A percentile compares a stretch with the other conserved stretches of the same genome.
Conservation (phyloP, 352 stramenopile species). For the Phytopythium aichiense region DNA sequence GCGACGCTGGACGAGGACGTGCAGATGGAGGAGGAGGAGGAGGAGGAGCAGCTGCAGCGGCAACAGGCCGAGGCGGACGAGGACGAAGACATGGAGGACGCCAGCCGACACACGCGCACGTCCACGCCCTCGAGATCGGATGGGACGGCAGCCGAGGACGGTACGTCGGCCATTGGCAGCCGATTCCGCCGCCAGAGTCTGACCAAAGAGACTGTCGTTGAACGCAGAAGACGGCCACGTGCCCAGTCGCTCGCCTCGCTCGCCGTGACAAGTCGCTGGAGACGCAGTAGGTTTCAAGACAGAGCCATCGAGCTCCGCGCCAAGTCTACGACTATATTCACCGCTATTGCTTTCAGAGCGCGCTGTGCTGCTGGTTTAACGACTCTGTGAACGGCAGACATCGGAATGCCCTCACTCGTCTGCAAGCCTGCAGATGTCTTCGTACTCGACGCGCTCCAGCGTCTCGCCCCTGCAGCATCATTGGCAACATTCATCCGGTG, state of each 20-base stretch:
- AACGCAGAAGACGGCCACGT: slow-evolving; percentile 6
- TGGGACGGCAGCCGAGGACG: slow-evolving; percentile 13
- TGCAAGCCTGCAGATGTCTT: slow-evolving; percentile 75
- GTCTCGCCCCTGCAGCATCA: slow-evolving; percentile 39
- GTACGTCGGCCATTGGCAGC: background rate
- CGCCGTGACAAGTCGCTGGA: slow-evolving; percentile 10
- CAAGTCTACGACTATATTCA: background rate
- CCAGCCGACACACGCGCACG: slow-evolving; percentile 7
- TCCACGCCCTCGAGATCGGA: slow-evolving; percentile 10
- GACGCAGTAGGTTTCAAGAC: background rate
- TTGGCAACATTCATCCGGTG: slow-evolving; percentile 3
- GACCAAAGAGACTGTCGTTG: background rate
- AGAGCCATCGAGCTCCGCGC: background rate
- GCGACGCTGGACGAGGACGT: slow-evolving; percentile 69
- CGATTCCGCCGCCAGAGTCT: background rate
- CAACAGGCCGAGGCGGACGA: slow-evolving; percentile 22
- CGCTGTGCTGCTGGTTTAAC: background rate
- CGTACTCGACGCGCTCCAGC: slow-evolving; percentile 74
- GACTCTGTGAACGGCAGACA: background rate
- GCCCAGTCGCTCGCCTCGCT: slow-evolving; percentile 16
- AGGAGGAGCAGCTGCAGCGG: slow-evolving; percentile 18
- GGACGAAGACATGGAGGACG: slow-evolving; percentile 74
- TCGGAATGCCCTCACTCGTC: slow-evolving; percentile 22
- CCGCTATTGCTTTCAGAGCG: background rate
- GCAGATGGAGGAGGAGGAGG: slow-evolving; percentile 56